Percentiles rank a stretch among this genome's conserved stretches.
Conservation (phyloP, 2,329 filamentous ascomycete genomes). For the Teratosphaeria nubilosa region DNA sequence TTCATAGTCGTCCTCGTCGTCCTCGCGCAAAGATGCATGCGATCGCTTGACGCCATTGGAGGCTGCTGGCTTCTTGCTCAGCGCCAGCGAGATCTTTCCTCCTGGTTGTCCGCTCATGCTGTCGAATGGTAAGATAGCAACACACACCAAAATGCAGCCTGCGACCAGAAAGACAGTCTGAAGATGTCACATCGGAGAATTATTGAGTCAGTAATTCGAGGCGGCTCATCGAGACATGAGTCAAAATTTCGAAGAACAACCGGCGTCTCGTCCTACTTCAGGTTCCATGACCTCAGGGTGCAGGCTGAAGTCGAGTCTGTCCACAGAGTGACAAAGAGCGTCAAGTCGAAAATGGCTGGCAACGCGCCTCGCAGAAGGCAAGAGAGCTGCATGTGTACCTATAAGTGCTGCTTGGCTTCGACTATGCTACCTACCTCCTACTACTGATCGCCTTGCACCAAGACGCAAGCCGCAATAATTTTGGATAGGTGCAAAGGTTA, state of each 20-base stretch:
- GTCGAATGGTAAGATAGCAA: not conserved
- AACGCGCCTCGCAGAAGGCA: not conserved
- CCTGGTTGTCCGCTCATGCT: not conserved
- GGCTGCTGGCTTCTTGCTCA: slow-evolving; percentile 16
- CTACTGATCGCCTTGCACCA: not conserved
- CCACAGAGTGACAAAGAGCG: not conserved
- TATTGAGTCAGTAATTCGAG: not conserved
- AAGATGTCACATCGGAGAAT: not conserved
- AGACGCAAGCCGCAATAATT: not conserved
- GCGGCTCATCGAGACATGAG: not conserved
- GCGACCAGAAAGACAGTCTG: not conserved
- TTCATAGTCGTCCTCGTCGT: slow-evolving; percentile 42
- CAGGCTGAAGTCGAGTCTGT: not conserved
- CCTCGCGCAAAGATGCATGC: slow-evolving; percentile 27
- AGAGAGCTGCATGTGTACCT: not conserved
- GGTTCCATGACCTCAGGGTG: slow-evolving; percentile 6
- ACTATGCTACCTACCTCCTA: not conserved
- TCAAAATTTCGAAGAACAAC: not conserved
- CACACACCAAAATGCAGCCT: not conserved
- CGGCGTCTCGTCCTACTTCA: not conserved
- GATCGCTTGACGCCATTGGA: slow-evolving; percentile 33
- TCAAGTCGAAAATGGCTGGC: too few relatives aligned
- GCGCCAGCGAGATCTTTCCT: slow-evolving; percentile 22
- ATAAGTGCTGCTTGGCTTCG: not conserved
- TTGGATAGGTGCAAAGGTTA: not conserved